Percentiles rank a stretch among this genome's conserved stretches.
Conservation (phyloP, 2,329 filamentous ascomycete species). For the Coniella vitis region DNA sequence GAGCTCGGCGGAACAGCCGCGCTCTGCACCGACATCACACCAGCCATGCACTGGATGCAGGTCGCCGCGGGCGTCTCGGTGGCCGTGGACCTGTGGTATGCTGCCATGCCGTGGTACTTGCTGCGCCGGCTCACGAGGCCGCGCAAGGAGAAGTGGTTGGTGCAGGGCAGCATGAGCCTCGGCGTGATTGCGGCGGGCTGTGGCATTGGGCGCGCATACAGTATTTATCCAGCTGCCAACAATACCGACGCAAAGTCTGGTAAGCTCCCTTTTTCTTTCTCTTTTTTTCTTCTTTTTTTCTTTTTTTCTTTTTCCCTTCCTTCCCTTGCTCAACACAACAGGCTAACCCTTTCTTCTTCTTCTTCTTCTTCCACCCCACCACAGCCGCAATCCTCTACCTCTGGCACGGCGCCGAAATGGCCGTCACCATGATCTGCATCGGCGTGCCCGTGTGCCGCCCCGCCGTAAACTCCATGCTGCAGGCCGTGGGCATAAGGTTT, state of each 20-base stretch:
- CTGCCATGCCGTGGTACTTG: constrained; percentile 15
- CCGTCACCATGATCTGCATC: constrained; percentile 17
- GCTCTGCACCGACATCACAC: constrained; percentile 7
- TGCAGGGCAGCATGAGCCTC: constrained; percentile 15
- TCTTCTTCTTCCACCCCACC: background rate
- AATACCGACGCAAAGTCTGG: constrained; percentile 10
- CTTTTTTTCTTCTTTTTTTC: background rate
- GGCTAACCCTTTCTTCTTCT: too few species aligned
- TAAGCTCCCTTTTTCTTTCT: background rate
- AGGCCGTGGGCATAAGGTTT: constrained; percentile 9
- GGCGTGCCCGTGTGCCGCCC: constrained; percentile 14
- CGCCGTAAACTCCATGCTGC: constrained; percentile 10
- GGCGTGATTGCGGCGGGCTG: constrained; percentile 12
- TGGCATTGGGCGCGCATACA: constrained; percentile 12
- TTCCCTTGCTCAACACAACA: too few species aligned
- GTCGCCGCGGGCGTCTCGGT: constrained; percentile 11
- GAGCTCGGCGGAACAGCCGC: constrained; percentile 5
- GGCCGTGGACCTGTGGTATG: constrained; percentile 13
- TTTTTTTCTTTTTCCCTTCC: too few species aligned
- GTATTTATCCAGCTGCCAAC: constrained; percentile 11
- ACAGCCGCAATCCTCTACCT: constrained; percentile 14
- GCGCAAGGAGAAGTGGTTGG: constrained; percentile 8
- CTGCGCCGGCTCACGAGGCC: constrained; percentile 12
- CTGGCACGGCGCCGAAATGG: constrained; percentile 16
- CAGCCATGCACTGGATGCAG: constrained; percentile 15